Evolutionary conservation across 129 eudicot genomes (phyloP), one percentile per base, ranked within the genome.

Genomic region (Arctium lappa): DNA sequence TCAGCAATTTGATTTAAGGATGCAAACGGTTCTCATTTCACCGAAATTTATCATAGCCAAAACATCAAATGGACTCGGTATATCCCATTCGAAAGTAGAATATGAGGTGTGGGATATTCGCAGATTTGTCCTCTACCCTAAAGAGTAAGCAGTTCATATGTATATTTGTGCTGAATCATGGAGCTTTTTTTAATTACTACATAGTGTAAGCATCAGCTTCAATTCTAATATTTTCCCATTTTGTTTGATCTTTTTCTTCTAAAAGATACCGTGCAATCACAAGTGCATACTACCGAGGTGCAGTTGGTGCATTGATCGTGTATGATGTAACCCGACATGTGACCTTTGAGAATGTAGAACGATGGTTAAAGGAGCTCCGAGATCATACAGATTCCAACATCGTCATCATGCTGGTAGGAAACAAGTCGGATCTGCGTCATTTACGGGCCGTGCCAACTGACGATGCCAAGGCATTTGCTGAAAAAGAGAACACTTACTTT

Each of bases 291-390:
- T 91, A 91, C 48, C 89, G 97, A 48, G 97, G 97, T 22, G 97
- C 97, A 65, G 97, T 91, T 8, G 97, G 93, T 37, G 93, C 97
- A 75, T 79, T 91, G 73, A 88, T 91, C 0, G 93, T 91, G 76
- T 91, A 91, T 81, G 97, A 91, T 68, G 91, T 89, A 16, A 91
- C 96, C 1, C 91, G 96, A 3, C 90, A 91, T 44, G 93, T 89
- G 32, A 91, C 93, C 31, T 91, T 91, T 81, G 93, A 91, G 81
- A 91, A 91, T 27, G 91, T 91, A 22, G 97, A 91, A 81, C 80
- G 97, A 84, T 91, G 97, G 97, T 86, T 91, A 38, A 91, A 88
- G 88, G 97, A 91, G 87, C 91, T 91, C 6, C 90, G 93, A 56
- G 97, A 89, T 37, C 97, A 91, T 50, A 91, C 97, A 9, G 97